Base-by-base conservation (phyloP, 768 basidiomycete species). In the Kwoniella pini region DNA sequence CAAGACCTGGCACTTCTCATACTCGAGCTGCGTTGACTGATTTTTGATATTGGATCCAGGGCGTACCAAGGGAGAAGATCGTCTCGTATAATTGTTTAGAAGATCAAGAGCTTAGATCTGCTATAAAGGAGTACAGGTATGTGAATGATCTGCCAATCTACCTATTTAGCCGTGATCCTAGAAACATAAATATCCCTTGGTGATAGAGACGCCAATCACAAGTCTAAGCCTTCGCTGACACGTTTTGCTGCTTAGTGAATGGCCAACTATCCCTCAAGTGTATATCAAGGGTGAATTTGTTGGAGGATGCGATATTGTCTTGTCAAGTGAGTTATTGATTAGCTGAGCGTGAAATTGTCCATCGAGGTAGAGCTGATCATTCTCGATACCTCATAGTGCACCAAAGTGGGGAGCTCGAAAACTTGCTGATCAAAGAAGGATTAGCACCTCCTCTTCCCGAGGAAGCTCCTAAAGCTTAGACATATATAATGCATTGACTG, bases 201-300 rank as follows among this genome's bases (percentile, higher is more conserved):
- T n/a, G 22, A 12, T 49, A 43, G 53, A 33, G 15, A 11, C 24
- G 42, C 58, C 48, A 39, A 27, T 42, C 15, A 30, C 36, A 6
- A 5, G 1, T 50, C 13, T 21, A 11, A 6, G 13, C 69, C 33
- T 36, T 7, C 33, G n/a, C n/a, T n/a, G n/a, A n/a, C n/a, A n/a
- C n/a, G 7, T 36, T 36, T 36, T 15, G 33, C 33, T 15, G 7
- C 15, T 7, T 36, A 98, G 94, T 22, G 90, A 96, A 65, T 99
- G 95, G 95, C 95, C 95, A 13, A 99, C 95, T 19, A 87, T 99
- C 65, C 95, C 95, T 11, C 95, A 99, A 77, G 78, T 99, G 12
- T 99, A 95, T 72, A 83, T 98, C 33, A 87, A 90, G 54, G 95
- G 94, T 4, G 93, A 96, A 77, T 99, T 99, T 71, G 83, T 99